These are phyloP conservation scores for Ormosia semicastrata DNA, from an alignment of 306 rosid species.

Conservation along the genomic window DNA sequence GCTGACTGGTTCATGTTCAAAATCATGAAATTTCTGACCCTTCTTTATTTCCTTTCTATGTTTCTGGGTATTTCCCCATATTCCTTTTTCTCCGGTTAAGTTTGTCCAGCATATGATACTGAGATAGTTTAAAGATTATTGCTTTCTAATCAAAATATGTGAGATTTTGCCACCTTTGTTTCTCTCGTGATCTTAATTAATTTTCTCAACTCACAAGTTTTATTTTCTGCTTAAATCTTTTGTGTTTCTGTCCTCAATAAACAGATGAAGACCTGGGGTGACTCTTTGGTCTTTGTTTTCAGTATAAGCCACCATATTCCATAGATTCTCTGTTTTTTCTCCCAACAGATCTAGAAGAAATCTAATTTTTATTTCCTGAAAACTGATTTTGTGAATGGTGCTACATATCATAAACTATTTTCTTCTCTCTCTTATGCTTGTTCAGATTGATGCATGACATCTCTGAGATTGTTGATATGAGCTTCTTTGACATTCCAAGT, in stretches of 20 bases:
- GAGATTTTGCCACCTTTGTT: background rate
- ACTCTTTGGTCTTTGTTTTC: background rate
- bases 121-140: background rate
- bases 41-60: background rate
- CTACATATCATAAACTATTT: background rate
- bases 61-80: background rate
- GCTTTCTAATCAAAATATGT: background rate
- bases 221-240: background rate
- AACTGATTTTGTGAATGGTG: background rate
- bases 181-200: background rate
- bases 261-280: background rate
- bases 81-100: background rate
- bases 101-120: background rate
- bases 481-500: background rate
- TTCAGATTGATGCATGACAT: background rate
- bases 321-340: background rate
- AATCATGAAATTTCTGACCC: background rate
- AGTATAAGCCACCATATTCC: background rate
- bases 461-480: background rate
- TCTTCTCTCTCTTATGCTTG: background rate
- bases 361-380: background rate
- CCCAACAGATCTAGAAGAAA: conserved; percentile 19
- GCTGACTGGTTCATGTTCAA: background rate
- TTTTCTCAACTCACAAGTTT: background rate
- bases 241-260: background rate